phyloP scores from a whole-genome alignment of 495 filamentous ascomycete species.

The Aspergillus bertholletiae region DNA sequence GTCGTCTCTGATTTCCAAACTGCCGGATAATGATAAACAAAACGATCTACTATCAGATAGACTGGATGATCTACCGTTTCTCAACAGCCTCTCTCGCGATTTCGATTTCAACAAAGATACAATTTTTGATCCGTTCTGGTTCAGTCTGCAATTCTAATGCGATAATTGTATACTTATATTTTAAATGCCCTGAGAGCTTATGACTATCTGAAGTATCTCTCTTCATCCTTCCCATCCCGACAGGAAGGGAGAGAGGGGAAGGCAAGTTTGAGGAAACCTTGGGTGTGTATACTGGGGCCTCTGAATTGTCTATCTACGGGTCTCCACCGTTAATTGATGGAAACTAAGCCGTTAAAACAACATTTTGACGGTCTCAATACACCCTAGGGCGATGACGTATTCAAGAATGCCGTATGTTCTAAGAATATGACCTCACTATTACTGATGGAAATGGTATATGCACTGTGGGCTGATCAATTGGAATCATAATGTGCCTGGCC shows the following conservation, averaged over 20 bases:
- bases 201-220: too few relatives aligned
- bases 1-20: not conserved
- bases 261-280: too few relatives aligned
- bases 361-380: not conserved
- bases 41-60: not conserved
- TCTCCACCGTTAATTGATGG: not conserved
- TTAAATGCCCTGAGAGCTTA: too few relatives aligned
- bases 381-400: not conserved
- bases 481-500: conserved; percentile 4
- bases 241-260: too few relatives aligned
- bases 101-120: not conserved
- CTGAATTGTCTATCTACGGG: too few relatives aligned
- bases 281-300: too few relatives aligned
- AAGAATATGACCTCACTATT: conserved; percentile 5
- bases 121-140: not conserved
- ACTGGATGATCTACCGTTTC: not conserved
- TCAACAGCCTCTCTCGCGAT: not conserved
- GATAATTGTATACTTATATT: too few relatives aligned
- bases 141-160: not conserved
- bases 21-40: not conserved
- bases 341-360: not conserved
- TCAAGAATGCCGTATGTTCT: conserved; percentile 4
- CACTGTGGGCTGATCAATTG: conserved; percentile 6
- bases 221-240: too few relatives aligned
- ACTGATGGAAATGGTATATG: conserved; percentile 3